Evolutionary conservation across 768 basidiomycete genomes (phyloP).

Genomic region (Phanerodontia chrysosporium): DNA sequence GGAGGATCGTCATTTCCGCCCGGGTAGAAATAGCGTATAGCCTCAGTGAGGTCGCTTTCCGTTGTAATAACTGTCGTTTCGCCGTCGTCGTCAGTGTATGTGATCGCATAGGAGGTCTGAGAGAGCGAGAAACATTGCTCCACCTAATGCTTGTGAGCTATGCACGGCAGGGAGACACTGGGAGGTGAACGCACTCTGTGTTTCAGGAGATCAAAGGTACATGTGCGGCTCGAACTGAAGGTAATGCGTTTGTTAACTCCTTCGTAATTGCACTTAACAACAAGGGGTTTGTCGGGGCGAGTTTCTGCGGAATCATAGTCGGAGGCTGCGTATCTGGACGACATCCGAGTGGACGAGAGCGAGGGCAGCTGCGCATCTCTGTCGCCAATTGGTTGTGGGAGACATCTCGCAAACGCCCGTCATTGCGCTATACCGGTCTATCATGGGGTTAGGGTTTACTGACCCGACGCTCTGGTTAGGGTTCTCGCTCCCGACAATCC

Average conservation of each 20-base stretch:
- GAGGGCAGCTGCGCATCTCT: slow-evolving; percentile 13
- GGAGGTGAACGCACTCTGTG: slow-evolving; percentile 51
- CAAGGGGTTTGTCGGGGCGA: slow-evolving; percentile 71
- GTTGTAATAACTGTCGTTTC: slow-evolving; percentile 66
- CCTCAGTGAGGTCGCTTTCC: slow-evolving; percentile 78
- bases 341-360: slow-evolving; percentile 13
- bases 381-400: slow-evolving; percentile 2
- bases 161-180: background rate
- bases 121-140: slow-evolving; percentile 81
- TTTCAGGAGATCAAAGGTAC: slow-evolving; percentile 70
- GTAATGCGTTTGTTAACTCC: slow-evolving; percentile 69
- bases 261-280: slow-evolving; percentile 83
- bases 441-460: background rate
- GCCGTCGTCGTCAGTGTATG: slow-evolving; percentile 87
- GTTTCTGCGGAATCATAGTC: slow-evolving; percentile 29
- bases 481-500: too few species aligned
- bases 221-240: slow-evolving; percentile 76
- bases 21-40: slow-evolving; percentile 81
- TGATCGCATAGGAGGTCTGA: slow-evolving; percentile 63
- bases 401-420: slow-evolving; percentile 5
- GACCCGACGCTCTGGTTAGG: background rate
- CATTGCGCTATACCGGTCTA: background rate
- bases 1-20: slow-evolving; percentile 65
- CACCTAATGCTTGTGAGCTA: slow-evolving; percentile 44
- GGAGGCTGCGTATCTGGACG: slow-evolving; percentile 24